A percentile compares a stretch with the other conserved stretches of the same genome.
Conservation (phyloP, 345 rosid species). For the Syzygium grande region DNA sequence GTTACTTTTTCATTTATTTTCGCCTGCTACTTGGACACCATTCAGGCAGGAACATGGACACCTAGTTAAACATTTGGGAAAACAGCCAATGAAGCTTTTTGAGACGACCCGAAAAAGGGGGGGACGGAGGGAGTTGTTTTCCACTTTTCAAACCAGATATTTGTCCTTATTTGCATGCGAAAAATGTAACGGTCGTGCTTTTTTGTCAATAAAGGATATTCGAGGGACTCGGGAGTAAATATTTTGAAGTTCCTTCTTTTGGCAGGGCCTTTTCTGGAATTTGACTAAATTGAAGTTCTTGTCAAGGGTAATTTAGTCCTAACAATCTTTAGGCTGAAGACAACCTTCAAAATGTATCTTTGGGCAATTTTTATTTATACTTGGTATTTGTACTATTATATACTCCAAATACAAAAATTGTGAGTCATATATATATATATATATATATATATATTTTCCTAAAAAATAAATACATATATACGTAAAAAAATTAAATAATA, state of each 20-base stretch:
- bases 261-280: not conserved
- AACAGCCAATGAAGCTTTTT: not conserved
- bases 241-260: not conserved
- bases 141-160: not conserved
- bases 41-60: not conserved
- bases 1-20: not conserved
- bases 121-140: not conserved
- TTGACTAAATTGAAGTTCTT: not conserved
- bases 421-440: no score
- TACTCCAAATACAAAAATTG: not conserved
- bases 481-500: not conserved
- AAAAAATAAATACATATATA: not conserved
- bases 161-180: not conserved
- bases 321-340: not conserved
- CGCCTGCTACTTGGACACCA: not conserved
- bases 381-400: not conserved
- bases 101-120: not conserved
- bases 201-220: not conserved
- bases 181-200: not conserved
- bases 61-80: not conserved
- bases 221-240: not conserved
- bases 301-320: not conserved
- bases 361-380: not conserved
- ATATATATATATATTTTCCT: not conserved
- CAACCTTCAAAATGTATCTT: not conserved